Percentiles rank a stretch among this genome's conserved stretches.
Evolutionary conservation across 495 filamentous ascomycete genomes (phyloP).

Genomic region (Aspergillus panamensis): DNA sequence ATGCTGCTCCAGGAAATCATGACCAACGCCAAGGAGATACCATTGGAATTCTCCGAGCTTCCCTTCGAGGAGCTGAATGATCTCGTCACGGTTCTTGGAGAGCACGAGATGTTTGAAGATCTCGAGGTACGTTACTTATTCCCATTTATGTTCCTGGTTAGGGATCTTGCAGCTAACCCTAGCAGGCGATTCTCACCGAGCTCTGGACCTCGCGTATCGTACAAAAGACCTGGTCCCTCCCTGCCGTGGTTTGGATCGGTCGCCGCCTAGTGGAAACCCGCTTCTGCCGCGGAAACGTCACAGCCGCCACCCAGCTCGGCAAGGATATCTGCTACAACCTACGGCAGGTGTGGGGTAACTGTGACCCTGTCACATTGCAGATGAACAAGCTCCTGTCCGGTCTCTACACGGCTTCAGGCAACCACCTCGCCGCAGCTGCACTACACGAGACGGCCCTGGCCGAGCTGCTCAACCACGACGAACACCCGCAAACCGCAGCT

Average conservation of each 20-base stretch:
- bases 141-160: background rate
- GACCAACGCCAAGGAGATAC: slow-evolving; percentile 43
- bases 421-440: slow-evolving; percentile 48
- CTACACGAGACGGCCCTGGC: slow-evolving; percentile 56
- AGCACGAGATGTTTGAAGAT: slow-evolving; percentile 56
- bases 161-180: background rate
- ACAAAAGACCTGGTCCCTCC: slow-evolving; percentile 54
- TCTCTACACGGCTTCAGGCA: slow-evolving; percentile 48
- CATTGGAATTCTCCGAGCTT: slow-evolving; percentile 51
- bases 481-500: slow-evolving; percentile 33
- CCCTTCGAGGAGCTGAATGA: slow-evolving; percentile 51
- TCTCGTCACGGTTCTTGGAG: slow-evolving; percentile 53
- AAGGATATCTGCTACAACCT: slow-evolving; percentile 64
- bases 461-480: slow-evolving; percentile 44
- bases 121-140: slow-evolving; percentile 47
- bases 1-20: slow-evolving; percentile 52
- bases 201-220: slow-evolving; percentile 61
- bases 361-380: slow-evolving; percentile 51
- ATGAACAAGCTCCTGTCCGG: slow-evolving; percentile 55
- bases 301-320: slow-evolving; percentile 51
- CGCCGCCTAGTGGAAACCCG: slow-evolving; percentile 56
- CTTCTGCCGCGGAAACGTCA: slow-evolving; percentile 43
- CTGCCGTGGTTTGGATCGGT: slow-evolving; percentile 53
- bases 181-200: slow-evolving; percentile 48
- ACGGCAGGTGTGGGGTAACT: slow-evolving; percentile 53